Percentiles rank a stretch among this genome's conserved stretches.
Evolutionary conservation across 2,329 filamentous ascomycete genomes (phyloP).

Genomic region (Aspergillus viridinutans): DNA sequence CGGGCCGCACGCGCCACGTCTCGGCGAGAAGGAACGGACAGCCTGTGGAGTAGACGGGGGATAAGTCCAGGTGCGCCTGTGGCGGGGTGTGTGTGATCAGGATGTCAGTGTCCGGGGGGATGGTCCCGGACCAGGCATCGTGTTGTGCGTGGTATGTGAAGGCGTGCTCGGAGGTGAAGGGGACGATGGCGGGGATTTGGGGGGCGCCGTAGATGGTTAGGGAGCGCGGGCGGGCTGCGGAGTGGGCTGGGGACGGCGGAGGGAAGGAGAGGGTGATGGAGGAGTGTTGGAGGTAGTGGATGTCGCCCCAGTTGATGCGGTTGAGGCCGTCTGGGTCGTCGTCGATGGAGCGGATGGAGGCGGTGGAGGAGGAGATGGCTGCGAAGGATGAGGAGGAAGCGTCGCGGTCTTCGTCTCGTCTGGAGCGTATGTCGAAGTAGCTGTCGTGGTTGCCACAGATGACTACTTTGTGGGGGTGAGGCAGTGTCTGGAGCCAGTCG

Average conservation of each 20-base stretch:
- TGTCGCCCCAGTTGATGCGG: slow-evolving; percentile 59
- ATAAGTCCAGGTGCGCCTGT: slow-evolving; percentile 60
- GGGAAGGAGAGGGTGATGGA: slow-evolving; percentile 60
- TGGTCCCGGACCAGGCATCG: slow-evolving; percentile 67
- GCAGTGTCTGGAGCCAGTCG: slow-evolving; percentile 72
- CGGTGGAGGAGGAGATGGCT: slow-evolving; percentile 30
- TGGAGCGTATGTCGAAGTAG: slow-evolving; percentile 68
- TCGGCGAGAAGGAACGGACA: slow-evolving; percentile 68
- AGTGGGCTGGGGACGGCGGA: slow-evolving; percentile 44
- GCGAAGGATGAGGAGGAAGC: slow-evolving; percentile 20
- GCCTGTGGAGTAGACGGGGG: slow-evolving; percentile 58
- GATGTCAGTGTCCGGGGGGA: slow-evolving; percentile 71
- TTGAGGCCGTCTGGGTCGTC: slow-evolving; percentile 43
- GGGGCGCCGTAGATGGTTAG: slow-evolving; percentile 76
- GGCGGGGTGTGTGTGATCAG: slow-evolving; percentile 80
- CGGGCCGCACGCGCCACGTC: slow-evolving; percentile 68
- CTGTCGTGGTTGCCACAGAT: slow-evolving; percentile 87
- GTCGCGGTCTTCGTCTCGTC: slow-evolving; percentile 52
- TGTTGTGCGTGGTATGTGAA: slow-evolving; percentile 67
- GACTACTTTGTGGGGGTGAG: slow-evolving; percentile 75
- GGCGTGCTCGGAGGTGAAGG: slow-evolving; percentile 67
- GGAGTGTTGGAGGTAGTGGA: slow-evolving; percentile 73
- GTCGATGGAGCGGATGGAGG: slow-evolving; percentile 36
- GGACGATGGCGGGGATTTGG: slow-evolving; percentile 63
- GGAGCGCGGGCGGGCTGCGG: slow-evolving; percentile 48